A percentile compares a stretch with the other conserved stretches of the same genome.
Conservation (phyloP, 2,329 filamentous ascomycete species). For the Colletotrichum gloeosporioides region DNA sequence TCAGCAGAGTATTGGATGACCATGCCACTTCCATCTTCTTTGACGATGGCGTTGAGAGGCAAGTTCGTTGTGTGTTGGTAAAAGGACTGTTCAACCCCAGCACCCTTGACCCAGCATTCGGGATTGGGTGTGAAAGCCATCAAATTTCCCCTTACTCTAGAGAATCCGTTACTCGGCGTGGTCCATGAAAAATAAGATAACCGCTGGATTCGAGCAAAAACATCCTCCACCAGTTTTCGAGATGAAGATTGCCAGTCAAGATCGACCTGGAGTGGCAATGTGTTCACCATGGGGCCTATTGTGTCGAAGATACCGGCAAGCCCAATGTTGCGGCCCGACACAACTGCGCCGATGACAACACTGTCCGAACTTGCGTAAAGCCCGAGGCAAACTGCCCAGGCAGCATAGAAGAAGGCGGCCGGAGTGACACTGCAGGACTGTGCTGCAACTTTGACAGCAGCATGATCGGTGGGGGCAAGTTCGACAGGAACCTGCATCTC, state of each 20-base stretch:
- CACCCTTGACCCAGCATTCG: neutral
- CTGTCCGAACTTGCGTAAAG: slow-evolving; percentile 32
- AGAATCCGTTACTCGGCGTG: slow-evolving; percentile 18
- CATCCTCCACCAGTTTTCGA: slow-evolving; percentile 14
- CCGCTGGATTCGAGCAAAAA: neutral
- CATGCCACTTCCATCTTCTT: neutral
- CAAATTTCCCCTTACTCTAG: neutral
- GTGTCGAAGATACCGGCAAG: slow-evolving; percentile 29
- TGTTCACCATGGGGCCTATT: slow-evolving; percentile 40
- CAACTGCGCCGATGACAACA: slow-evolving; percentile 37
- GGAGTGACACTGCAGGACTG: slow-evolving; percentile 6
- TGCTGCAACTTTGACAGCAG: slow-evolving; percentile 11
- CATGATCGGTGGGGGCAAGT: neutral
- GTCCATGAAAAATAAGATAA: slow-evolving; percentile 22
- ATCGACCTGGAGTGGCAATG: slow-evolving; percentile 28
- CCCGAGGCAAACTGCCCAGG: slow-evolving; percentile 39
- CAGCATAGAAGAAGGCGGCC: slow-evolving; percentile 31
- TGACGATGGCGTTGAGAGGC: neutral
- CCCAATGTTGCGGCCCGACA: slow-evolving; percentile 39
- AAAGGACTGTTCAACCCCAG: neutral
- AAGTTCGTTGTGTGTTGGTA: neutral
- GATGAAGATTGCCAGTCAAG: slow-evolving; percentile 16
- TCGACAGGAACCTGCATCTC: neutral
- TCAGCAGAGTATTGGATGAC: neutral
- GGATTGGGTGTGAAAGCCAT: neutral